Evolutionary conservation across 2,329 filamentous ascomycete genomes (phyloP), one percentile per base, ranked within the genome.

Genomic region (Fusarium illudens): DNA sequence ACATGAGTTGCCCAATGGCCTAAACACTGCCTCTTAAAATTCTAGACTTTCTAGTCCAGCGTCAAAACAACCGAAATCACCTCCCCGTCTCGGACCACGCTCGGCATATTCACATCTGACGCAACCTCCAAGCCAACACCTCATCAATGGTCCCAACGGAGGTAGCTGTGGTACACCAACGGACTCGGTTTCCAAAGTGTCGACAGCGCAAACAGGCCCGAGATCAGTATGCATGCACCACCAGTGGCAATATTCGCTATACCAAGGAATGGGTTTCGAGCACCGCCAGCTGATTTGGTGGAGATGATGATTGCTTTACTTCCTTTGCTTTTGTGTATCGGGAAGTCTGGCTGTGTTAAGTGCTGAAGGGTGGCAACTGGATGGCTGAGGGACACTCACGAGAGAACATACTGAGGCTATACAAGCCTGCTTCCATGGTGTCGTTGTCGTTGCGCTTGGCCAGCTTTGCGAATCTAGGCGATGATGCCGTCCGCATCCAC

Each of bases 401-500:
- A 39, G 36, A 39, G 17, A 39, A 39, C 6, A 39, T 20, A 5
- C 19, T 10, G 9, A 39, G 36, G 9, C 36, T n/a, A 19, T 39
- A 39, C 11, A 19, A 10, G 36, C 36, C 36, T 10, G 12, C 6
- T 12, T 39, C 36, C 36, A 39, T 39, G 6, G 19, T 19, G 10
- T 39, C 8, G 10, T 49, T 27, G 13, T 19, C 13, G 22, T 51
- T 53, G 4, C 13, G 32, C 50, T 29, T 53, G 6, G 53, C 53
- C 0, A 56, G 30, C n/a, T 56, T 56, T 0, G 53, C 53, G 12
- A 56, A 56, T 11, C 17, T 25, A 13, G 36, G 25, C 13, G 53
- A 46, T 5, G 37, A 27, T 17, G 53, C 53, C 9, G 53, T 56
- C 10, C 37, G 53, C 53, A 56, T 56, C 53, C 53, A 56, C 17